Evolutionary conservation across 2,329 filamentous ascomycete species (phyloP).

Genomic region (Fusarium albosuccineum): DNA sequence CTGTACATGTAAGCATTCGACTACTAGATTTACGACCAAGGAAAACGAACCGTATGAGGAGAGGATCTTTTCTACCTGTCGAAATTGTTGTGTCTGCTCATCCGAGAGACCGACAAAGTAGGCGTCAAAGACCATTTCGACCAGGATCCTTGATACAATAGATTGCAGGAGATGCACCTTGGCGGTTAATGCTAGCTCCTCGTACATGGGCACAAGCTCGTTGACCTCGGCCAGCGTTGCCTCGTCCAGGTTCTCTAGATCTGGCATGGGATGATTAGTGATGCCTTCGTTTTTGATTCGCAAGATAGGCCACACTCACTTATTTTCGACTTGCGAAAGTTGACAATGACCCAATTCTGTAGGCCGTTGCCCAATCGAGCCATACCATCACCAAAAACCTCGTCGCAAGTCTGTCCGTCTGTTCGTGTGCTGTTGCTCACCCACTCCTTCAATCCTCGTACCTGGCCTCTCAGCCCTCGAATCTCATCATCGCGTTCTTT

Average conservation of each 20-base stretch:
- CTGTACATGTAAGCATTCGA: slow-evolving; percentile 29
- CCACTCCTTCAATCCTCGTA: slow-evolving; percentile 77
- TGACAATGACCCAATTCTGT: slow-evolving; percentile 80
- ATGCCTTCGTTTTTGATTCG: neutral
- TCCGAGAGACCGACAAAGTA: slow-evolving; percentile 74
- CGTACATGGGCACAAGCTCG: slow-evolving; percentile 69
- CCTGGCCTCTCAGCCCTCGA: slow-evolving; percentile 67
- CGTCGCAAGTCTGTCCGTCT: slow-evolving; percentile 73
- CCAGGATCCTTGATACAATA: slow-evolving; percentile 69
- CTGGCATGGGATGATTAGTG: slow-evolving; percentile 48
- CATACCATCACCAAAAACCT: slow-evolving; percentile 74
- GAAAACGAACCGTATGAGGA: slow-evolving; percentile 44
- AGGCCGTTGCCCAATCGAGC: slow-evolving; percentile 73
- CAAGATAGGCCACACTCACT: slow-evolving; percentile 51
- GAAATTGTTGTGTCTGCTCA: slow-evolving; percentile 65
- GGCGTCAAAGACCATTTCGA: slow-evolving; percentile 71
- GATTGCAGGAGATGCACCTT: slow-evolving; percentile 75
- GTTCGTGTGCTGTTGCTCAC: slow-evolving; percentile 75
- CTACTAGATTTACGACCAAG: neutral
- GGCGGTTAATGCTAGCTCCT: slow-evolving; percentile 64
- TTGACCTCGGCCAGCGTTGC: slow-evolving; percentile 58
- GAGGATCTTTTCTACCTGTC: slow-evolving; percentile 58
- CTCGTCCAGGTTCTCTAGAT: slow-evolving; percentile 58
- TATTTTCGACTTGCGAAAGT: slow-evolving; percentile 74
- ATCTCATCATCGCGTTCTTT: slow-evolving; percentile 69